A percentile compares a stretch with the other conserved stretches of the same genome.
phyloP scores from a whole-genome alignment of 2,329 filamentous ascomycete genomes.

The Penicillium sp. region DNA sequence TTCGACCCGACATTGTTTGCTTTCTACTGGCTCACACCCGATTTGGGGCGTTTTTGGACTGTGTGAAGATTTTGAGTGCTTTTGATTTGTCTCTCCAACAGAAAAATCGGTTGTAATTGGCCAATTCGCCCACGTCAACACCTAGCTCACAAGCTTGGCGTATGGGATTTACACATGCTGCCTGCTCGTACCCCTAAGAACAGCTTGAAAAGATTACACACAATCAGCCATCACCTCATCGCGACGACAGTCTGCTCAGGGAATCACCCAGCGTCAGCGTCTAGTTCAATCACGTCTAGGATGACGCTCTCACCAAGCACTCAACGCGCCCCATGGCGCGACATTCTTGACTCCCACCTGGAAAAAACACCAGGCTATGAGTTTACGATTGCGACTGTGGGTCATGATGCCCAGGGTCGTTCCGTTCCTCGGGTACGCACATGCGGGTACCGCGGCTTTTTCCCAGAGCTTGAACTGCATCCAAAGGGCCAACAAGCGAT shows the following conservation, averaged over 20 bases:
- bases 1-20: not conserved
- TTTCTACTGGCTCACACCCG: not conserved
- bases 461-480: slow-evolving; percentile 62
- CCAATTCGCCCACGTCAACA: not conserved
- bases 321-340: slow-evolving; percentile 29
- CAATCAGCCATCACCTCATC: not conserved
- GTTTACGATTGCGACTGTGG: slow-evolving; percentile 30
- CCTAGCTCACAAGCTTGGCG: not conserved
- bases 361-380: slow-evolving; percentile 21
- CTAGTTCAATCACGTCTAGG: slow-evolving; percentile 1
- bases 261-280: no score
- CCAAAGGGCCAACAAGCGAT: slow-evolving; percentile 72
- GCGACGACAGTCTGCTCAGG: not conserved
- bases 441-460: slow-evolving; percentile 84
- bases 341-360: slow-evolving; percentile 26
- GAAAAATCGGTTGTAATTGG: not conserved
- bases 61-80: no score
- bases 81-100: not conserved
- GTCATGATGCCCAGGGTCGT: slow-evolving; percentile 10
- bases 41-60: not conserved
- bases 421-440: slow-evolving; percentile 47
- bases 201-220: not conserved
- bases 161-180: not conserved
- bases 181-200: not conserved
- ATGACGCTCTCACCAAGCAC: slow-evolving; percentile 12